Evolutionary conservation across 768 basidiomycete species (phyloP).

Genomic region (Pholiota molesta): DNA sequence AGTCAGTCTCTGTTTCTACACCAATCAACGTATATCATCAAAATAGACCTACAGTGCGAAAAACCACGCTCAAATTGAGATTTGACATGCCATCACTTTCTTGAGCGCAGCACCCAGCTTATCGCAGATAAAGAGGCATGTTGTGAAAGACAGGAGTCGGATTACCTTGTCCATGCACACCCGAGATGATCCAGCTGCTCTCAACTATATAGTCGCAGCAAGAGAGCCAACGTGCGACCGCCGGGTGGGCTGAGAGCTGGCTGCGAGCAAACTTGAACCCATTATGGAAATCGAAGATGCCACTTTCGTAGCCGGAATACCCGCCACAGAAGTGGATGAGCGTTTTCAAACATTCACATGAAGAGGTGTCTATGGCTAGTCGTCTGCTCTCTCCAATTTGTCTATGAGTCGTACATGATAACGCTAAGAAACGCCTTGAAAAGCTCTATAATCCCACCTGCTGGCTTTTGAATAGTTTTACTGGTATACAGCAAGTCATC

Average conservation of each 20-base stretch:
- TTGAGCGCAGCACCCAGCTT: background rate
- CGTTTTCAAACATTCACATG: background rate
- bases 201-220: background rate
- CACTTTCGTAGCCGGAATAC: background rate
- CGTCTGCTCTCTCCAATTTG: background rate
- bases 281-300: background rate
- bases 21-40: background rate
- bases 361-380: background rate
- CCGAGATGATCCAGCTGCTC: background rate
- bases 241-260: background rate
- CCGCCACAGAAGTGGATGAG: background rate
- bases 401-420: background rate
- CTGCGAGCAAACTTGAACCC: background rate
- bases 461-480: background rate
- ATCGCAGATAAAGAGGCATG: background rate
- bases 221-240: background rate
- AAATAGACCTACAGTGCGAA: background rate
- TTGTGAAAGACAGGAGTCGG: background rate
- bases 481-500: background rate
- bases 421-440: background rate
- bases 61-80: background rate
- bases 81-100: background rate
- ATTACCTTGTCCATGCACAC: background rate
- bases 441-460: background rate
- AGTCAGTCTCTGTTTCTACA: background rate